Evolutionary conservation across 805 yeast species (phyloP).

Genomic region (Candida suzukii): DNA sequence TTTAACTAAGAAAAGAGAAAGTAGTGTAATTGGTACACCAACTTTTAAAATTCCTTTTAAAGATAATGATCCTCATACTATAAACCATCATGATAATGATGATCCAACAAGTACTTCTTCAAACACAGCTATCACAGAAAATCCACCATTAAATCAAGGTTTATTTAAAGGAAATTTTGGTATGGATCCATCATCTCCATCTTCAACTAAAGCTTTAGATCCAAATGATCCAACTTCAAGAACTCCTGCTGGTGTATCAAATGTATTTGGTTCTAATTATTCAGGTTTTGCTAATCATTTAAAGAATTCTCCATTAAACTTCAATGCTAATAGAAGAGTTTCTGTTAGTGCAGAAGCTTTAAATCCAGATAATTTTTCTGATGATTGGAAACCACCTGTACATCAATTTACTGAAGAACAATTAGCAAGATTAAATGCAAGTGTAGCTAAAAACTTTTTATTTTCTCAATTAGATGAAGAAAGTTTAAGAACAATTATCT

Average conservation of each 20-base stretch:
- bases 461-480: slow-evolving; percentile 79
- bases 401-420: slow-evolving; percentile 59
- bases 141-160: not conserved
- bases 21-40: slow-evolving; percentile 24
- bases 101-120: not conserved
- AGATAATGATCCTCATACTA: slow-evolving; percentile 57
- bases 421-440: slow-evolving; percentile 56
- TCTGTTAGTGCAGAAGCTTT: slow-evolving; percentile 87
- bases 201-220: slow-evolving; percentile 12
- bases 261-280: not conserved
- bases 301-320: slow-evolving; percentile 44
- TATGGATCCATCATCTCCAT: slow-evolving; percentile 13
- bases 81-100: slow-evolving; percentile 22
- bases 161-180: slow-evolving; percentile 23
- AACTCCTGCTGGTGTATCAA: not conserved
- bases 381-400: slow-evolving; percentile 70
- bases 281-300: slow-evolving; percentile 19
- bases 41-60: slow-evolving; percentile 55
- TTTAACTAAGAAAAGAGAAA: slow-evolving; percentile 15
- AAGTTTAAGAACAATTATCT: slow-evolving; percentile 67
- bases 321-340: slow-evolving; percentile 78
- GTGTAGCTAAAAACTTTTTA: slow-evolving; percentile 75
- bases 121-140: not conserved
- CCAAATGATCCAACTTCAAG: slow-evolving; percentile 2
- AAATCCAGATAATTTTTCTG: slow-evolving; percentile 62